Percentiles rank a stretch among this genome's conserved stretches.
Evolutionary conservation across 345 rosid species (phyloP).

Genomic region (Aurinia saxatilis): DNA sequence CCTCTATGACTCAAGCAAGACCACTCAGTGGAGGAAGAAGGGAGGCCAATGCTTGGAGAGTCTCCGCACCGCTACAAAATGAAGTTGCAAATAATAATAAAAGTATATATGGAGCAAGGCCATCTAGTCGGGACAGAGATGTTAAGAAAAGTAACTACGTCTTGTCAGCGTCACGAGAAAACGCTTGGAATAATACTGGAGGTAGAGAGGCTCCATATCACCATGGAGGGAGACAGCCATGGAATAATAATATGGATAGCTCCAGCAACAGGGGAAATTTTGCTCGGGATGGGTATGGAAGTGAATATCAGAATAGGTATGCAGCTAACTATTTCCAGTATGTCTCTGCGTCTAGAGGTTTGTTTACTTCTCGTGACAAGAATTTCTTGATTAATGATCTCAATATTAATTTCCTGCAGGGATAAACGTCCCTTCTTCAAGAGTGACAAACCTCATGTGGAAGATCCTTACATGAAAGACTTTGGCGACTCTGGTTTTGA

Average conservation of each 20-base stretch:
- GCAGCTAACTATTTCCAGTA: constrained; percentile 35
- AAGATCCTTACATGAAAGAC: constrained; percentile 60
- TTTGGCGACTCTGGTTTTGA: constrained; percentile 50
- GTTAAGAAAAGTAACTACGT: constrained; percentile 45
- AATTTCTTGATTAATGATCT: constrained; percentile 42
- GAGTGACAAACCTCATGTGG: constrained; percentile 61
- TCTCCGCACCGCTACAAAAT: constrained; percentile 45
- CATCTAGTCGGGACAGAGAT: constrained; percentile 45
- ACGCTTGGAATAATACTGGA: constrained; percentile 39
- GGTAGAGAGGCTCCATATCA: constrained; percentile 54
- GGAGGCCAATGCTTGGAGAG: constrained; percentile 71
- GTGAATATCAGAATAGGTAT: constrained; percentile 46
- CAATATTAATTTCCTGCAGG: constrained; percentile 41
- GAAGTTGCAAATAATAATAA: constrained; percentile 48
- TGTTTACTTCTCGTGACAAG: constrained; percentile 40
- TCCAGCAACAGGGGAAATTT: constrained; percentile 41
- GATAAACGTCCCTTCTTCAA: constrained; percentile 55
- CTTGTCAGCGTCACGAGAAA: constrained; percentile 41
- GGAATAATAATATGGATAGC: constrained; percentile 45
- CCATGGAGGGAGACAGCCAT: constrained; percentile 53
- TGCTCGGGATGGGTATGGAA: constrained; percentile 39
- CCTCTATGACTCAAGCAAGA: constrained; percentile 55
- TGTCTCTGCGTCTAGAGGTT: constrained; percentile 36
- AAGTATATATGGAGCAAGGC: constrained; percentile 33
- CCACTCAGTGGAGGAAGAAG: constrained; percentile 56